phyloP scores from a whole-genome alignment of 768 basidiomycete genomes.

The Leccinum uliginosum region DNA sequence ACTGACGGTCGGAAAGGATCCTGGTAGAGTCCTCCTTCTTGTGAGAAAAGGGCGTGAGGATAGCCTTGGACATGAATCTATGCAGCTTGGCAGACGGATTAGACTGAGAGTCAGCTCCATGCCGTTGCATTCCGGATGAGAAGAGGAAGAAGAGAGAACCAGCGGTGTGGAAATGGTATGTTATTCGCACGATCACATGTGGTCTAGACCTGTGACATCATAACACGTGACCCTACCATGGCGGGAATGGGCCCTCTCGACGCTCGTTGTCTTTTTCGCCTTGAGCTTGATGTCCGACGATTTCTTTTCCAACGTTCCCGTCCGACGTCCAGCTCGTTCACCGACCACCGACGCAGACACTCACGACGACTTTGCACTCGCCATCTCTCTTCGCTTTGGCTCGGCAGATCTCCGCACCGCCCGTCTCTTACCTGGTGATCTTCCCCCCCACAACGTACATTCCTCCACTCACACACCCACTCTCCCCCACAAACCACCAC shows the following conservation, averaged over 20 bases:
- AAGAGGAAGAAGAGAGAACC: background rate
- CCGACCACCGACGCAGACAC: constrained; percentile 14
- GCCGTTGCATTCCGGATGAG: constrained; percentile 17
- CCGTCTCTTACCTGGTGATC: constrained; percentile 29
- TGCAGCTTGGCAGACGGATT: constrained; percentile 40
- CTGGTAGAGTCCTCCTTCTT: constrained; percentile 63
- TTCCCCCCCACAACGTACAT: constrained; percentile 23
- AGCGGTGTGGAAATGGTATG: background rate
- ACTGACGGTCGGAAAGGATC: constrained; percentile 73
- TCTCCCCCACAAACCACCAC: background rate
- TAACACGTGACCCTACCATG: constrained; percentile 23
- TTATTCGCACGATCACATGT: constrained; percentile 17
- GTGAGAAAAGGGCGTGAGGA: constrained; percentile 62
- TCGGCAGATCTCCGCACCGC: constrained; percentile 35
- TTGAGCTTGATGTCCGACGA: constrained; percentile 30
- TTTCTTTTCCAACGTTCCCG: constrained; percentile 38
- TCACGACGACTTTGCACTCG: constrained; percentile 49
- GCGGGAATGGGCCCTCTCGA: background rate
- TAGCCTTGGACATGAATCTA: constrained; percentile 55
- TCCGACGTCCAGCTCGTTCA: constrained; percentile 12
- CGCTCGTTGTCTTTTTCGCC: background rate
- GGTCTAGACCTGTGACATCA: constrained; percentile 31
- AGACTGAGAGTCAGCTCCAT: constrained; percentile 2
- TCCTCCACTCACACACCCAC: constrained; percentile 2
- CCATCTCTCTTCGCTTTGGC: constrained; percentile 46